Base-by-base conservation (phyloP, 495 filamentous ascomycete genomes). In the Hyaloscypha variabilis region DNA sequence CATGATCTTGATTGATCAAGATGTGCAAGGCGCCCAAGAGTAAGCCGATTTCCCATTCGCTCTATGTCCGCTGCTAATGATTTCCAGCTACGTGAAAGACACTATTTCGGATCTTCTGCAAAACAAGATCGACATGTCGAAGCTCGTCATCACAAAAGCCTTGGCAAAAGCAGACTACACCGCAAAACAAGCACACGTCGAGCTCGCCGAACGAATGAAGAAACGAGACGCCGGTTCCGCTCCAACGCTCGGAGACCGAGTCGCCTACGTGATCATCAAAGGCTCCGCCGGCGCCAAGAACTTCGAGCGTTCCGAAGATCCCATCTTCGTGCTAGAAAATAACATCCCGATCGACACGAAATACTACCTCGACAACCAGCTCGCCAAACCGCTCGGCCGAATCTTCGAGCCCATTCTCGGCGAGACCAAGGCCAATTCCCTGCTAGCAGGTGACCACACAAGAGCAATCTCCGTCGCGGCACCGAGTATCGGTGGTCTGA, bases 311-410 rank as follows among this genome's bases (percentile, higher is more conserved):
- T 94, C 92, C 1, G 95, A 99, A 77, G 95, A 99, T 73, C 95
- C 95, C 1, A 91, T 98, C 70, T 99, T 87, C 77, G 95, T 99
- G 10, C 85, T 99, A 1, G 95, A 99, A 74, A 90, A 99, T 83
- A 98, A 97, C 69, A 85, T 99, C 53, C 96, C 95, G 17, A 95
- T 99, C 73, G 95, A 99, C 77, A 97, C 96, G 2, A 97, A 91
- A 75, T 99, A 99, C 81, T 99, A 99, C 75, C 89, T 99, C 8
- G 96, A 98, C 71, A 98, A 99, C 75, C 95, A 99, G 76, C 90
- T 99, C 6, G 89, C 95, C 8, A 97, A 97, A 72, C 95, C 95
- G 0, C 83, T 99, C 0, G 88, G 88, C 8, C 88, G 95, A 72
- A 99, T 99, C 73, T 99, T 99, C 82, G 95, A 98, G 73, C 94